phyloP scores from a whole-genome alignment of 179 eudicot genomes.

The Heliamphora pulchella region DNA sequence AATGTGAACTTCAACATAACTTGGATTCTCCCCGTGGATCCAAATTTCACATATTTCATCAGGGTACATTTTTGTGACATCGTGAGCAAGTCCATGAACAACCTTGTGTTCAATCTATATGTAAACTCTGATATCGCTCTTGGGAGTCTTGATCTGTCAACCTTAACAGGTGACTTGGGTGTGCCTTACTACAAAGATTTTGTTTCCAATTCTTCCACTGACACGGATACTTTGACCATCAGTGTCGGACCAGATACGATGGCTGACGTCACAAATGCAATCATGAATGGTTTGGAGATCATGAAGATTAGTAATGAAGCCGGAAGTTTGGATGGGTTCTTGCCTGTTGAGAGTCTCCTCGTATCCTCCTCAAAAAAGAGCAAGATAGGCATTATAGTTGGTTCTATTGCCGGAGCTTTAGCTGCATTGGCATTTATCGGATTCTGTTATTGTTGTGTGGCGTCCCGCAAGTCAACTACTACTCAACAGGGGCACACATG shows the following conservation, averaged over 20 bases:
- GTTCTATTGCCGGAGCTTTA: slow-evolving; percentile 34
- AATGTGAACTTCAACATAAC: slow-evolving; percentile 60
- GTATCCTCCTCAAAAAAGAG: slow-evolving; percentile 26
- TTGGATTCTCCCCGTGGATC: slow-evolving; percentile 64
- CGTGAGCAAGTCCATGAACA: slow-evolving; percentile 41
- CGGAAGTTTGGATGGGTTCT: slow-evolving; percentile 53
- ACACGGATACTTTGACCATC: slow-evolving; percentile 39
- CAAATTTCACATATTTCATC: slow-evolving; percentile 52
- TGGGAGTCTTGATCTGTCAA: slow-evolving; percentile 48
- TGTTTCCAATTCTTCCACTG: slow-evolving; percentile 43
- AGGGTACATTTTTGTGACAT: slow-evolving; percentile 71
- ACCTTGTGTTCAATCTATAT: slow-evolving; percentile 57
- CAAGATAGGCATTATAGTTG: slow-evolving; percentile 29
- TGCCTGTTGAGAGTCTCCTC: slow-evolving; percentile 43
- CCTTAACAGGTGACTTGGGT: slow-evolving; percentile 37
- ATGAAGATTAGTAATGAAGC: slow-evolving; percentile 70
- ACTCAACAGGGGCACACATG: slow-evolving; percentile 44
- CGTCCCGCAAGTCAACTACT: slow-evolving; percentile 37
- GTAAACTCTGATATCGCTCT: slow-evolving; percentile 46
- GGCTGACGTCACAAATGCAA: slow-evolving; percentile 35
- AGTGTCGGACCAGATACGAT: slow-evolving; percentile 56
- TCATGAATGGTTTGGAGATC: slow-evolving; percentile 67
- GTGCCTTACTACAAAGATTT: slow-evolving; percentile 64
- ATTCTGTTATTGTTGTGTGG: slow-evolving; percentile 47
- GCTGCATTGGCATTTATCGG: slow-evolving; percentile 32